Percentiles rank a stretch among this genome's conserved stretches.
Evolutionary conservation across 176 grass and related monocot genomes (phyloP).

Genomic region (Zea luxurians): DNA sequence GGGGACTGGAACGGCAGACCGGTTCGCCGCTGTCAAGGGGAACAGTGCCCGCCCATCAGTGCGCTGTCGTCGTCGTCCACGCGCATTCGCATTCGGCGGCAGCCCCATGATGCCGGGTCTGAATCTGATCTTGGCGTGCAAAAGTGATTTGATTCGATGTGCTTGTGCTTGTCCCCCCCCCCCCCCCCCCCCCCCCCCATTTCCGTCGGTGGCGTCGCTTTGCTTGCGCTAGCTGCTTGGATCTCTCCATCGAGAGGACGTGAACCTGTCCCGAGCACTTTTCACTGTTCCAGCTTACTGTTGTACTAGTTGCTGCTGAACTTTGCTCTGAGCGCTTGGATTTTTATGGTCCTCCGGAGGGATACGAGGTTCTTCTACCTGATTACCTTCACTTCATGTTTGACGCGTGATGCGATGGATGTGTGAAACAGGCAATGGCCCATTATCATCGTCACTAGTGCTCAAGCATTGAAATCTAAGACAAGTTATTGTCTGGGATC

Average conservation of each 20-base stretch:
- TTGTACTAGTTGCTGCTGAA: not conserved
- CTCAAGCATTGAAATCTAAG: not conserved
- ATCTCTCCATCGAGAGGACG: not conserved
- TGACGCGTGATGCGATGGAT: not conserved
- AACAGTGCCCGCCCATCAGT: slow-evolving; percentile 7
- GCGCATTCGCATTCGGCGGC: slow-evolving; percentile 1
- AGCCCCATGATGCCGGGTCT: slow-evolving; percentile 39
- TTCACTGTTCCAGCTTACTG: too few species aligned
- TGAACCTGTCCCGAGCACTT: not conserved
- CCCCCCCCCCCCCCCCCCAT: not conserved
- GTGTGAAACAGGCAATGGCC: not conserved
- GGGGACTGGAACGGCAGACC: not conserved
- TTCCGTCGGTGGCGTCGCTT: not conserved
- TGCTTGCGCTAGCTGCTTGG: not conserved
- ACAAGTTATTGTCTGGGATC: not conserved
- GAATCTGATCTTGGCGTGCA: not conserved
- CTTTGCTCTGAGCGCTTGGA: not conserved
- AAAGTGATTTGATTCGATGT: not conserved
- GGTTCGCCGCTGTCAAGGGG: slow-evolving; percentile 1
- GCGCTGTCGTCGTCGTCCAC: not conserved
- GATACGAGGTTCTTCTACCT: not conserved
- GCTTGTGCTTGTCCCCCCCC: not conserved
- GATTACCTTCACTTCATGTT: not conserved
- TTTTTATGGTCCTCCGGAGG: not conserved
- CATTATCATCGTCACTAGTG: not conserved